Base-by-base conservation (phyloP, 176 grass and related monocot species). In the Aegilops tauschii region DNA sequence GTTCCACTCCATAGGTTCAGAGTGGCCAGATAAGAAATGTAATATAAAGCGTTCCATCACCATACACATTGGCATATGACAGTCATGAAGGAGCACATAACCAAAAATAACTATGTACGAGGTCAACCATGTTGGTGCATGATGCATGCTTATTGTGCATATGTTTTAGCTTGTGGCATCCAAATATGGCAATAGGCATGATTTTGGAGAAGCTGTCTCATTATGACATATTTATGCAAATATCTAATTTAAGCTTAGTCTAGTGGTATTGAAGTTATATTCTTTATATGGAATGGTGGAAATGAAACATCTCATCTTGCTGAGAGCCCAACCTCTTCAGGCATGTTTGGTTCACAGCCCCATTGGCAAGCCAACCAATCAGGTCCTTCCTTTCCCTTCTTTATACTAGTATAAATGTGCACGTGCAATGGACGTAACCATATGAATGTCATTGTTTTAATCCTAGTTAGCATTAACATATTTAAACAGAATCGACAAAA, bases 231-330 rank as follows among this genome's bases (percentile, higher is more conserved):
- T 14, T 25, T 84, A 61, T 29, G 28, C 23, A 12, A 12, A 69
- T 34, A 77, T 69, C 35, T 56, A 44, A 35, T 80, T 66, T 16
- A 34, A 29, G 8, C 42, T 12, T 73, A 7, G 27, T 81, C 27
- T 73, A 20, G 12, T 25, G 35, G 12, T 21, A 20, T 18, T 58
- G 40, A 84, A 16, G 17, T 61, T 68, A 25, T 44, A 28, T 52
- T 73, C 6, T 35, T 65, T 75, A 54, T 64, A 70, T 67, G 39
- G 68, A 58, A 84, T 69, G 8, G 5, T 42, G 50, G 5, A 73
- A 45, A 73, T 73, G 69, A 73, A 16, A 44, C 56, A 85, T 75
- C 35, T 83, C 39, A 73, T 73, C 70, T 45, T 73, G 39, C 12
- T 45, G 36, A 61, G 67, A 32, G 17, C 80, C 84, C 20, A 59